Conservation (phyloP, 306 rosid species). For the Morella rubra region DNA sequence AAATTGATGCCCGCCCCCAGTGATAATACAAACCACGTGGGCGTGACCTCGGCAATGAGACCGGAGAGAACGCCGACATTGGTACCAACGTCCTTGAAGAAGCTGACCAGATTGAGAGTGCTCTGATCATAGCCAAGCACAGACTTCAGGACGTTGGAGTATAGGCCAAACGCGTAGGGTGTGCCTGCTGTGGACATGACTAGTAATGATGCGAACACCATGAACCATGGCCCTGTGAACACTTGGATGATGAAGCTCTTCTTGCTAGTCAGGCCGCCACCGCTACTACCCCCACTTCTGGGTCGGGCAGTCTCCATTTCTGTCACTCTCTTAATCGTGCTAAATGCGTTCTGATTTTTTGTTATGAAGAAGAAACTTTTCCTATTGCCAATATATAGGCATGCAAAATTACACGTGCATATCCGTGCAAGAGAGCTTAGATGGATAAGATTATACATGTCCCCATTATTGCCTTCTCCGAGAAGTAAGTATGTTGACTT, state of each 20-base stretch:
- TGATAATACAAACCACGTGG: constrained; percentile 34
- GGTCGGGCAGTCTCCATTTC: background rate
- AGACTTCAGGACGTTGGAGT: constrained; percentile 38
- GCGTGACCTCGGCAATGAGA: constrained; percentile 39
- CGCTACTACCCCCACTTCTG: too few relatives aligned
- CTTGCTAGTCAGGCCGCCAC: background rate
- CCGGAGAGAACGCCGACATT: constrained; percentile 40
- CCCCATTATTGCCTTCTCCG: too few relatives aligned
- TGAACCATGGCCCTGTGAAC: constrained; percentile 39
- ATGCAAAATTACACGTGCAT: too few relatives aligned
- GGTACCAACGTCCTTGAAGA: constrained; percentile 39
- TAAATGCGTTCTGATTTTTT: too few relatives aligned
- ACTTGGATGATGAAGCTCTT: constrained; percentile 25
- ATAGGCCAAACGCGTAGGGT: constrained; percentile 43
- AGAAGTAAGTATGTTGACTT: too few relatives aligned
- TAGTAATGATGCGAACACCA: constrained; percentile 40
- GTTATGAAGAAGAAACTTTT: too few relatives aligned
- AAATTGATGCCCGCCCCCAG: constrained; percentile 60
- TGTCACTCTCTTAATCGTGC: background rate
- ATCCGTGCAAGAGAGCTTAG: too few relatives aligned
- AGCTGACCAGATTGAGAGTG: constrained; percentile 42
- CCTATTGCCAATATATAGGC: too few relatives aligned
- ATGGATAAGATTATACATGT: too few relatives aligned
- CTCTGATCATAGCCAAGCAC: constrained; percentile 45
- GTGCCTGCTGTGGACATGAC: constrained; percentile 48